phyloP scores from a whole-genome alignment of 1,284 basidiomycete species.

The Marasmius oreades region DNA sequence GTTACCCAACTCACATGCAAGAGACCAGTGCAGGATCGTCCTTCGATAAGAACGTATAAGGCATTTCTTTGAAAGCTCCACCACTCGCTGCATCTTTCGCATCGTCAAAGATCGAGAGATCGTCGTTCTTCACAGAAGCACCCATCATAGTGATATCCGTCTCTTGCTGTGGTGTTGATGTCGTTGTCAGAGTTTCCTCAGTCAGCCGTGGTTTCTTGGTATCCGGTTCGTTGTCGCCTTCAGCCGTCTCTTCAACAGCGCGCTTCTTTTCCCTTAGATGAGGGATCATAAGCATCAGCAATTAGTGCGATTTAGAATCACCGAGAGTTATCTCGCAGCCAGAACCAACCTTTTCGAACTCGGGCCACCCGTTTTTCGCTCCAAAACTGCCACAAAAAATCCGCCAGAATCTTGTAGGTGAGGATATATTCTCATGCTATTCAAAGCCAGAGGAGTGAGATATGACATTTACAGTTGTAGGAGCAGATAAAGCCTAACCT shows the following conservation, averaged over 20 bases:
- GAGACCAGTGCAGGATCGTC: slow-evolving; percentile 67
- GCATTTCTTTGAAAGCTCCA: slow-evolving; percentile 83
- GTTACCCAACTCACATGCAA: slow-evolving; percentile 68
- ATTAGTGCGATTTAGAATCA: slow-evolving; percentile 2
- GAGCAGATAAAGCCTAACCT: slow-evolving; percentile 48
- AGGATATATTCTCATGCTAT: slow-evolving; percentile 85
- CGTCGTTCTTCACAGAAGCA: background rate
- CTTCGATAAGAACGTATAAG: slow-evolving; percentile 77
- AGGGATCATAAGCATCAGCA: background rate
- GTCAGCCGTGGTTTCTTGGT: slow-evolving; percentile 37
- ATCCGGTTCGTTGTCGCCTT: slow-evolving; percentile 27
- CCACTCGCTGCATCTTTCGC: slow-evolving; percentile 34
- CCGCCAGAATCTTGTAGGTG: slow-evolving; percentile 97
- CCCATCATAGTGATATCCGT: slow-evolving; percentile 5
- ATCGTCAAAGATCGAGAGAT: slow-evolving; percentile 18
- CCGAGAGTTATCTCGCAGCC: background rate
- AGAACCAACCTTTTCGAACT: slow-evolving; percentile 21
- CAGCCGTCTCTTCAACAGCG: slow-evolving; percentile 36
- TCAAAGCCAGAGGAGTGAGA: background rate
- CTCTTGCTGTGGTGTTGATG: background rate
- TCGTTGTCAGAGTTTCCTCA: slow-evolving; percentile 1
- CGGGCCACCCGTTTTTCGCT: slow-evolving; percentile 37
- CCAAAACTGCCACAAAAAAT: slow-evolving; percentile 93
- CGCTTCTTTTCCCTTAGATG: slow-evolving; percentile 51
- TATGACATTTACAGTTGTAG: background rate